Evolutionary conservation across 108 stramenopile species (phyloP).

Genomic region (Stephanodiscus minutulus): DNA sequence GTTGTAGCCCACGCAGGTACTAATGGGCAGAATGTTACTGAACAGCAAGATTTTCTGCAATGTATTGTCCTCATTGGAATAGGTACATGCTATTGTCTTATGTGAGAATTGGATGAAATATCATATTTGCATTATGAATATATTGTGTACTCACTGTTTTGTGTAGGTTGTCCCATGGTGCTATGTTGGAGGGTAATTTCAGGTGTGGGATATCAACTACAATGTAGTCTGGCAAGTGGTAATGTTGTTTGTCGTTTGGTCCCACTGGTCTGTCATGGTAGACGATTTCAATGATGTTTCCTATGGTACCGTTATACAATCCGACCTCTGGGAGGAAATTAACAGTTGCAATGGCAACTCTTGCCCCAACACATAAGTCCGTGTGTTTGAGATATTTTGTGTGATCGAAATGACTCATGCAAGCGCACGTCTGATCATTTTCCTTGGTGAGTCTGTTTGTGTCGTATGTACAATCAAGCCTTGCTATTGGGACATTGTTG

Average conservation of each 20-base stretch:
- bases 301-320: conserved; percentile 1
- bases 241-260: conserved; percentile 9
- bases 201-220: conserved; percentile 10
- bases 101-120: too few species aligned
- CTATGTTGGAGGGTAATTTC: neutral
- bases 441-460: neutral
- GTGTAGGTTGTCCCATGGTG: neutral
- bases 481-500: neutral
- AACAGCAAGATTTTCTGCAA: too few species aligned
- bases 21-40: too few species aligned
- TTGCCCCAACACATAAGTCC: neutral
- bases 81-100: too few species aligned
- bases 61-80: too few species aligned
- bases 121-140: too few species aligned
- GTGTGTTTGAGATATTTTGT: neutral
- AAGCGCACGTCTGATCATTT: neutral
- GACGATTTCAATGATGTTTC: neutral
- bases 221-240: conserved; percentile 11
- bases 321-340: neutral
- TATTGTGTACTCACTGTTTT: too few species aligned
- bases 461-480: neutral
- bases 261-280: conserved; percentile 6
- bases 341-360: neutral
- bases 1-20: neutral
- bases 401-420: neutral